Evolutionary conservation across 352 stramenopile species (phyloP), one percentile per base, ranked within the genome.

Genomic region (Pythium guiyangense): DNA sequence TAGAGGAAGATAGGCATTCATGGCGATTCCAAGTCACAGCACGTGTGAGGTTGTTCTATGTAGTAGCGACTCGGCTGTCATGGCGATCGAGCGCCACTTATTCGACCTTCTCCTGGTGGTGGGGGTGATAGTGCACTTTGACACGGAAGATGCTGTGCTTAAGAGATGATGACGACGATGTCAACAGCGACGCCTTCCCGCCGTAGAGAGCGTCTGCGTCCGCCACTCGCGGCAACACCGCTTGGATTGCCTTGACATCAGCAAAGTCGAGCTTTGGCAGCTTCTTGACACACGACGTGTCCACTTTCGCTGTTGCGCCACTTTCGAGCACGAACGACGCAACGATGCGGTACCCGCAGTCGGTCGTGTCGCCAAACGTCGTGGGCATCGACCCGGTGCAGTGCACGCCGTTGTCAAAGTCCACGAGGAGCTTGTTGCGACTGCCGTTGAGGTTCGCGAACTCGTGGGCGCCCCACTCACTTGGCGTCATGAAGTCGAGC

Each of bases 331-430:
- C 31, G 39, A 66, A 71, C 37, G 60, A 49, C 34, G 49, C 37
- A 3, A 77, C 31, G 15, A 73, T 60, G 35, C 54, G 22, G 31
- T 60, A 46, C 20, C 47, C 53, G 47, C 69, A 77, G 15, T 48
- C 52, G 26, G 48, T 59, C 35, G 40, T 43, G 2, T 48, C 29
- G 6, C 35, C 42, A 10, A 34, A 44, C 22, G 37, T 25, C 5
- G 54, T 63, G 3, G 47, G 34, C 14, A 59, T 31, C 2, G 43
- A 48, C 8, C 57, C 65, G 10, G 39, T 8, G 49, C 54, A 62
- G 44, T 73, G 69, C 3, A 25, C 49, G 14, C 69, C 69, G 49
- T 67, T 64, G 1, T 60, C 37, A 31, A 71, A 70, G n/a, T 52
- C 53, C 6, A 75, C 14, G 4, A 63, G n/a, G 18, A 64, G 18